Base-by-base conservation (phyloP, 768 basidiomycete genomes). In the Hortiboletus campestris region DNA sequence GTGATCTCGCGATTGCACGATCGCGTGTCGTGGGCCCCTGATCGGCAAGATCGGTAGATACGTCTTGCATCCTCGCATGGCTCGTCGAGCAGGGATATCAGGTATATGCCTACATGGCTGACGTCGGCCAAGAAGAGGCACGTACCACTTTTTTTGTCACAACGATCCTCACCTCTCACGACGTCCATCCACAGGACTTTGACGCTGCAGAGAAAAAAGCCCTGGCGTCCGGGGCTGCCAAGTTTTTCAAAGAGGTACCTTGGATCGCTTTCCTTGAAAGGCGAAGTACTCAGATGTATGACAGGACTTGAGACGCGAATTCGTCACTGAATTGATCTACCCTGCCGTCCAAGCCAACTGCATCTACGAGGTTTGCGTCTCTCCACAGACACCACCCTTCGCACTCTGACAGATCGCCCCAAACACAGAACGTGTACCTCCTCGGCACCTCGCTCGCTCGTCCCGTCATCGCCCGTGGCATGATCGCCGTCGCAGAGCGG, bases 11-110 rank as follows among this genome's bases (percentile, higher is more conserved):
- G 17, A 51, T 47, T 34, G 7, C 39, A n/a, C 11, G 22, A 52
- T 51, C 45, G 38, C 19, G 32, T 36, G 32, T 39, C 13, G 16
- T 19, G 25, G 3, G 4, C 41, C 32, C 19, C 48, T 57, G 51
- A 67, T 57, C 58, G 46, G 31, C 28, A 28, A 48, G 49, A 50
- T 50, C 58, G 38, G n/a, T 31, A 67, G 97, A 99, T 75, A 99
- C 97, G 20, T 98, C 96, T 36, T 98, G 96, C 76, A 99, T 99
- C 77, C 88, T 98, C 65, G 93, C 93, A 49, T 99, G 96, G 96
- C 80, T 99, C 75, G 94, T 98, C 74, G 97, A 99, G 72, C 81
- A 98, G 72, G 94, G 93, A 55, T 99, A 98, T 75, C 91, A 98
- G 69, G 96, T 98, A 60, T 85, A 89, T 63, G 93, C 94, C 22